These are phyloP conservation scores for Exophiala viscosa DNA, from an alignment of 2,329 filamentous ascomycete genomes.

Conservation along the genomic window DNA sequence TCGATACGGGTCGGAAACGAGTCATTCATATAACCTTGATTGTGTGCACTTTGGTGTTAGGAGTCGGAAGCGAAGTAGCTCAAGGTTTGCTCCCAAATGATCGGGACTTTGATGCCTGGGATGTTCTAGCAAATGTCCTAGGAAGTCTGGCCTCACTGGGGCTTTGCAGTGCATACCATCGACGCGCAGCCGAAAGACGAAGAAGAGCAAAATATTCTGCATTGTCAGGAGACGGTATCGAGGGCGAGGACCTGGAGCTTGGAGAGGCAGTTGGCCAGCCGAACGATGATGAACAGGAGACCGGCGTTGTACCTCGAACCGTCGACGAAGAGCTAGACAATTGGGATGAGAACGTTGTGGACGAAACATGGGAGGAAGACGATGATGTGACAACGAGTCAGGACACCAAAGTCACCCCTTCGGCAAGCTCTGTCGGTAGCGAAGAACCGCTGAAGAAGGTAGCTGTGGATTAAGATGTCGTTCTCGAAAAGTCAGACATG, in stretches of 20 bases:
- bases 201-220: constrained; percentile 69
- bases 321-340: constrained; percentile 84
- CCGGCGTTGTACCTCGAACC: constrained; percentile 34
- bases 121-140: constrained; percentile 82
- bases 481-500: not conserved
- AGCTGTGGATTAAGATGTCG: constrained; percentile 21
- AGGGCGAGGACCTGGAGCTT: constrained; percentile 68
- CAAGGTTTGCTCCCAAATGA: constrained; percentile 65
- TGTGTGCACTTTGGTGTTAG: constrained; percentile 65
- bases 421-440: constrained; percentile 28
- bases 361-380: constrained; percentile 60
- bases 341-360: constrained; percentile 82
- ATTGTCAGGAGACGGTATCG: constrained; percentile 52
- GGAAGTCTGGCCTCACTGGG: constrained; percentile 70
- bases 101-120: constrained; percentile 70
- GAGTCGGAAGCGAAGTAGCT: constrained; percentile 57
- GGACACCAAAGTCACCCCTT: constrained; percentile 29
- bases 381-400: constrained; percentile 37
- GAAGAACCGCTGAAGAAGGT: constrained; percentile 27
- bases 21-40: constrained; percentile 78
- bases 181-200: constrained; percentile 87
- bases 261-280: constrained; percentile 34
- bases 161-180: constrained; percentile 87
- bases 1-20: constrained; percentile 84
- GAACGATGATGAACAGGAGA: constrained; percentile 26